Conservation (phyloP, 78 protist species). For the Cyanophora paradoxa region DNA sequence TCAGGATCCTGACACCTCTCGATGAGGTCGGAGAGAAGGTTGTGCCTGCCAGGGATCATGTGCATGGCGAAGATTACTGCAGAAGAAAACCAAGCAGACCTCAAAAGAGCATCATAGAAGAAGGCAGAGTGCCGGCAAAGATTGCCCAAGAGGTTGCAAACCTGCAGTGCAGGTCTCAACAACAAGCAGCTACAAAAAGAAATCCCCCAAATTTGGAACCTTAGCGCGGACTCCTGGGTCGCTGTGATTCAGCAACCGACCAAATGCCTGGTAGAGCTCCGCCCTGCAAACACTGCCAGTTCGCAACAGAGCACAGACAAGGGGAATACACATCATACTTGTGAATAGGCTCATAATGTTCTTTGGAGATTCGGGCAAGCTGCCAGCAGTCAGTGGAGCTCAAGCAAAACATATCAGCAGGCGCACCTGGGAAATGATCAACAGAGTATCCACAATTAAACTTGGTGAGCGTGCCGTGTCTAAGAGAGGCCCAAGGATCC, state of each 20-base stretch:
- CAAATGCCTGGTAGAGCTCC: too few relatives aligned
- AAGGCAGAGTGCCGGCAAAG: constrained; percentile 57
- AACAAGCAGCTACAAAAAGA: too few relatives aligned
- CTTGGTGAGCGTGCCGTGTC: background rate
- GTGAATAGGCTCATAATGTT: constrained; percentile 30
- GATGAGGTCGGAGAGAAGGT: background rate
- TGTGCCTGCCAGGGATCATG: background rate
- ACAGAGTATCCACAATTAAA: constrained; percentile 35
- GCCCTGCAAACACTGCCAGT: too few relatives aligned
- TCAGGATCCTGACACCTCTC: constrained; percentile 39
- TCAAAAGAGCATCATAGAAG: constrained; percentile 37
- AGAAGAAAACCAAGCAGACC: background rate
- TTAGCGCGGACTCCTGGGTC: constrained; percentile 59
- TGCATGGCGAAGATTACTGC: background rate
- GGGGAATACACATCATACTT: constrained; percentile 25
- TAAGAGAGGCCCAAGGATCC: background rate
- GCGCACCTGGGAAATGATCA: constrained; percentile 58
- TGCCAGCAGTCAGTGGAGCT: too few relatives aligned
- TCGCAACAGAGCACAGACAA: too few relatives aligned
- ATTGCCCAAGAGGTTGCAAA: constrained; percentile 80
- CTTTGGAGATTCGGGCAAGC: constrained; percentile 46
- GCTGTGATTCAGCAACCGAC: constrained; percentile 30
- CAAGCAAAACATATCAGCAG: too few relatives aligned
- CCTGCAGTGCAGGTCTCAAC: too few relatives aligned
- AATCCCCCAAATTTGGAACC: too few relatives aligned